These are phyloP conservation scores for Nannochloris sp. DNA, from an alignment of 139 green algal species.

Conservation along the genomic window DNA sequence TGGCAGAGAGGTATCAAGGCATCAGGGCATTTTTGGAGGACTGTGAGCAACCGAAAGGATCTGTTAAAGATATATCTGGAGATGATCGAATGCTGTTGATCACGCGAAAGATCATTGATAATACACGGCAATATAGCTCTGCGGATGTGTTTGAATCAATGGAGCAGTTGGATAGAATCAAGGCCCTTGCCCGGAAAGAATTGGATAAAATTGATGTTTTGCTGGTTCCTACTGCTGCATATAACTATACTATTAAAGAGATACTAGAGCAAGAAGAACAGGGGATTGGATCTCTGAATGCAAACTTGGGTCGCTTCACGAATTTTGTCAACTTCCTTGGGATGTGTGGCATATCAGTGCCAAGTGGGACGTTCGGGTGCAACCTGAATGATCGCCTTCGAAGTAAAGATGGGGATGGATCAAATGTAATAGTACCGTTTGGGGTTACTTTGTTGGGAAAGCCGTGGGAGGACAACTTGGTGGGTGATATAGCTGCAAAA, in stretches of 20 bases:
- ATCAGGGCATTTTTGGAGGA: constrained; percentile 57
- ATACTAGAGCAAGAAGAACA: constrained; percentile 34
- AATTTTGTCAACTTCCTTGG: constrained; percentile 81
- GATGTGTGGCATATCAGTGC: constrained; percentile 64
- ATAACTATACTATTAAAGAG: constrained; percentile 60
- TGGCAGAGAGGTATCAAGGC: constrained; percentile 65
- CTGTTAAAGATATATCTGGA: constrained; percentile 9
- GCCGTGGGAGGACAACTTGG: constrained; percentile 57
- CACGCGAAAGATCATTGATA: constrained; percentile 50
- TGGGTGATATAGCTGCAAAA: constrained; percentile 45
- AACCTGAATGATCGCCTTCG: neutral
- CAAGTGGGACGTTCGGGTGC: constrained; percentile 38
- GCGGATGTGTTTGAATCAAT: constrained; percentile 53
- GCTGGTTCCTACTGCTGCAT: constrained; percentile 62
- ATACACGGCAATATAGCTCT: constrained; percentile 33
- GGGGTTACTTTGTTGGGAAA: constrained; percentile 59
- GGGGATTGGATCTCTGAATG: constrained; percentile 33
- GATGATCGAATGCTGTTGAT: constrained; percentile 58
- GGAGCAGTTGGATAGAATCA: constrained; percentile 16
- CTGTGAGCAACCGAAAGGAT: neutral
- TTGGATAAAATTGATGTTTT: constrained; percentile 52
- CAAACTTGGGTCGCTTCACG: constrained; percentile 66
- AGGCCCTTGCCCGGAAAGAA: constrained; percentile 22
- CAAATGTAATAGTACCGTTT: constrained; percentile 48
- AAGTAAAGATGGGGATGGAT: neutral